These are phyloP conservation scores for Debaryomyces tyrocola DNA, from an alignment of 805 yeast species.

Conservation along the genomic window DNA sequence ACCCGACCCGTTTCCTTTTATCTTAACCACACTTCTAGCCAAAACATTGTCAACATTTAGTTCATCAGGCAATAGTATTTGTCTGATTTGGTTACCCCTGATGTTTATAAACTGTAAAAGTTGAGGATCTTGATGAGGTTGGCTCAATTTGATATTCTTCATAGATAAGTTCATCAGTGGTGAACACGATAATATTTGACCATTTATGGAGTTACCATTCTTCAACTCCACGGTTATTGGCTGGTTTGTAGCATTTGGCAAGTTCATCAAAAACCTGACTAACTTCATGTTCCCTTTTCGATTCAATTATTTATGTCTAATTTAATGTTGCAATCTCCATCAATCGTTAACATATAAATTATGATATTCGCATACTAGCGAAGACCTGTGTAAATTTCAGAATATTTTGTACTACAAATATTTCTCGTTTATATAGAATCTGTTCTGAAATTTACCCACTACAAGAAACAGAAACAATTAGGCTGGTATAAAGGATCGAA, in stretches of 20 bases:
- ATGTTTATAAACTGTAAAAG: constrained; percentile 76
- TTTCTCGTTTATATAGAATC: too few species aligned
- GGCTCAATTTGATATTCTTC: constrained; percentile 76
- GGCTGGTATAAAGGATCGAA: too few species aligned
- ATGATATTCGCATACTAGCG: too few species aligned
- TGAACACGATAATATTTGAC: constrained; percentile 79
- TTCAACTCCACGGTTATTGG: constrained; percentile 88
- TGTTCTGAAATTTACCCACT: too few species aligned
- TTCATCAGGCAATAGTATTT: constrained; percentile 82
- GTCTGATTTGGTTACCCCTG: constrained; percentile 86
- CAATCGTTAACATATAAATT: too few species aligned
- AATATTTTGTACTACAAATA: too few species aligned
- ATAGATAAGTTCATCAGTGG: constrained; percentile 89
- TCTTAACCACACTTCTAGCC: constrained; percentile 48
- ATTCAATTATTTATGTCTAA: background rate
- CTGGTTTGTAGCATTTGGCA: constrained; percentile 64
- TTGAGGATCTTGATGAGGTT: constrained; percentile 67
- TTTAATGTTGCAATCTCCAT: background rate
- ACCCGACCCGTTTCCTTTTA: constrained; percentile 46
- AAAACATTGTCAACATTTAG: constrained; percentile 67
- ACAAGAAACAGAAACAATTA: too few species aligned
- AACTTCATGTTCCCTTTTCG: constrained; percentile 49
- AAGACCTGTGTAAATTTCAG: too few species aligned
- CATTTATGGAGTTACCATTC: constrained; percentile 84
- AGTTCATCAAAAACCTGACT: constrained; percentile 78